Evolutionary conservation across 257 asterid species (phyloP), one percentile per base, ranked within the genome.

Genomic region (Handroanthus guayacan): DNA sequence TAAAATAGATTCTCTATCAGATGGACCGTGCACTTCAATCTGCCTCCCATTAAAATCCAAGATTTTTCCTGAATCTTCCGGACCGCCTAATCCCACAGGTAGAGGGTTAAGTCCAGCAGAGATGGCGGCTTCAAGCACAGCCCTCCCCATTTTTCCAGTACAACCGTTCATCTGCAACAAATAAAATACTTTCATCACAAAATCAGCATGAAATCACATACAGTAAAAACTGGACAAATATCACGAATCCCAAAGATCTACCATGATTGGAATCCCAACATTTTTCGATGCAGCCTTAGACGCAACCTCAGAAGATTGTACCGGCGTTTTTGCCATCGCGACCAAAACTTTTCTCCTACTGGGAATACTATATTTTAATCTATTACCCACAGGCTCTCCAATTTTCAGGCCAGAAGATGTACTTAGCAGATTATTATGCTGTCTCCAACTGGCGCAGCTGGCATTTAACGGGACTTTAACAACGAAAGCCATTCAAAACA

Each of bases 71-170:
- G 76, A 71, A 84, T 94, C 97, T 44, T 84, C 86, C 1, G 93
- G 88, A 75, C 97, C 91, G 9, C 97, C 89, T 70, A 94, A 87
- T 5, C 97, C 91, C 50, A 88, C 84, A 31, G 97, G 90, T 68
- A 92, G 89, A 25, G 94, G 91, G n/a, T 72, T 75, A 61, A 89
- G 95, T 58, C 98, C 98, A 18, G 96, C 98, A 71, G 97, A 31
- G n/a, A 89, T 83, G 45, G 97, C 96, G 6, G 97, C 97, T 80
- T 94, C 97, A 39, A 94, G 96, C 78, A 94, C 99, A 5, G 97
- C 92, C 81, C 90, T 86, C 13, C 99, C 99, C 97, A 94, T 89
- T 83, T 94, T 86, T 10, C 99, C 97, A 17, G 96, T 90, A 81
- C 93, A 88, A 67, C 97, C 97, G 82, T 92, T 94, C 67, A 94